Evolutionary conservation across 2,329 filamentous ascomycete species (phyloP), one percentile per base, ranked within the genome.

Genomic region (Cercospora brassicicola): DNA sequence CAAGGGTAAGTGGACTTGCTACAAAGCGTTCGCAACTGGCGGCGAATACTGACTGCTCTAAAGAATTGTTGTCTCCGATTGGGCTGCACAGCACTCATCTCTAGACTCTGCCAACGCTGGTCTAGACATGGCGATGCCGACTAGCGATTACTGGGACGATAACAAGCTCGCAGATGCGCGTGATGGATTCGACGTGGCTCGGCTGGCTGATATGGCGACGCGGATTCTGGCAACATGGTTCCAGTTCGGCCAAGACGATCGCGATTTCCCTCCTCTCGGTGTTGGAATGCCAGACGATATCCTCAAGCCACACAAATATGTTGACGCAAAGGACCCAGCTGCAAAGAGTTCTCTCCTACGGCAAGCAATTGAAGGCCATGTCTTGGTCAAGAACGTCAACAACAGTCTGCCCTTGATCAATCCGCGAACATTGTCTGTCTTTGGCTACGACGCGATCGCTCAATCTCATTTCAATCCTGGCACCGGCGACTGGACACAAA

Each of bases 41-140:
- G 11, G 33, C 33, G 13, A 39, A 39, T 7, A 39, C 33, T 39
- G 6, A 39, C 33, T n/a, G 13, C 33, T 39, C 13, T n/a, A 2
- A 39, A 39, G 33, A 39, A 15, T 81, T 72, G 86, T 91, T 26
- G 88, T 91, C 81, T 89, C 87, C 0, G 90, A 93, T 76, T 92
- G 90, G 89, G 78, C 86, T 28, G 87, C 87, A 0, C 88, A 90
- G 65, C 83, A 88, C 64, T 84, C 84, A 0, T 87, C 87, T 1
- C 84, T 90, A 0, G 83, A 82, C 1, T 88, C 87, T 30, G 87
- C 88, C 0, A 78, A 90, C 53, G 84, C 86, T 20, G 89, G 89
- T 0, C 80, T 91, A 1, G 89, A 91, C 70, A 90, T 91, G 88
- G 83, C 85, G 3, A 91, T 91, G 89, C 89, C 89, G 79, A 81